Conservation (phyloP, 495 filamentous ascomycete genomes). For the Entonaema liquescens region DNA sequence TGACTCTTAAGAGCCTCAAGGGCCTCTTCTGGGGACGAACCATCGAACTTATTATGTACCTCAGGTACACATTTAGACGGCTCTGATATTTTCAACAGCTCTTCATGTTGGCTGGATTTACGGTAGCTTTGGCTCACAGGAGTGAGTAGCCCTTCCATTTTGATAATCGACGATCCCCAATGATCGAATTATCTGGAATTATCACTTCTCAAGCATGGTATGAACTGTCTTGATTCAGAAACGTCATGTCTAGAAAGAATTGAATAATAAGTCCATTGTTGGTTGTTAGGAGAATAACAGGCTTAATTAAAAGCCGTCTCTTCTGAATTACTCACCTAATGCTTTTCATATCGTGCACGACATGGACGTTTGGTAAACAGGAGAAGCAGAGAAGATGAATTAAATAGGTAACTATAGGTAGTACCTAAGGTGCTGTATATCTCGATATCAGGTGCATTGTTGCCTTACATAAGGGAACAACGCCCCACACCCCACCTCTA, state of each 20-base stretch:
- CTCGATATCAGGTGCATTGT: background rate
- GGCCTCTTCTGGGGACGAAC: slow-evolving; percentile 63
- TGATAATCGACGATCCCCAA: slow-evolving; percentile 6
- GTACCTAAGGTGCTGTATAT: background rate
- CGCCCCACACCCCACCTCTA: slow-evolving; percentile 13
- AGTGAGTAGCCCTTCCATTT: slow-evolving; percentile 62
- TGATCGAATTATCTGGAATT: slow-evolving; percentile 15
- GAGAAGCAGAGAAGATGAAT: background rate
- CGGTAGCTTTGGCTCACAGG: slow-evolving; percentile 57
- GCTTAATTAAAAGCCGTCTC: background rate
- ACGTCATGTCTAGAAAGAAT: background rate
- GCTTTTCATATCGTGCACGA: too few species aligned
- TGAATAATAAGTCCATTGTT: background rate
- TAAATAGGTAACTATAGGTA: background rate
- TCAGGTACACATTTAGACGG: slow-evolving; percentile 6
- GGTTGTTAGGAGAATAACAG: background rate
- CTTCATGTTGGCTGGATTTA: slow-evolving; percentile 32
- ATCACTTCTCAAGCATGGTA: slow-evolving; percentile 2
- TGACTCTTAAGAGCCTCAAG: slow-evolving; percentile 70
- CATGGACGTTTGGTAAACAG: background rate
- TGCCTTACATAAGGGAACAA: background rate
- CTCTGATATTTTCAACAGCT: slow-evolving; percentile 32
- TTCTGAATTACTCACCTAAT: background rate
- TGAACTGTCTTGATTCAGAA: background rate
- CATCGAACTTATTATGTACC: slow-evolving; percentile 21